Evolutionary conservation across 148 eudicot genomes (phyloP), one percentile per base, ranked within the genome.

Genomic region (Cornus suecica): DNA sequence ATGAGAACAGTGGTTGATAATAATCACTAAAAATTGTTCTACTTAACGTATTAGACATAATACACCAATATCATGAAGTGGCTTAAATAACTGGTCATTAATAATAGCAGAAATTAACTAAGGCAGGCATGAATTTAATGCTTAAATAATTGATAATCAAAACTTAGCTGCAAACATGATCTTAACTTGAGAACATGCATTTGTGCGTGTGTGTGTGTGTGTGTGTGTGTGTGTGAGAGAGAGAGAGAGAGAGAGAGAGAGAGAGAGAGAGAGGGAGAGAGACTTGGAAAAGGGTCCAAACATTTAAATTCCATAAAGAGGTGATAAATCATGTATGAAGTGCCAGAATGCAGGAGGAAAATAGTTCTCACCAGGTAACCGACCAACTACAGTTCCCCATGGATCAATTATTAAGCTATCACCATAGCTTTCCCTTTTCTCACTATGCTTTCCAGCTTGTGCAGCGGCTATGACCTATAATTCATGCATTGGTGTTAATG

Each of bases 381-480:
- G 89, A 54, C 91, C 93, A 82, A 94, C 81, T 54, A 92, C 70
- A 20, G 87, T 86, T 68, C 99, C 99, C 99, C 99, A 92, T 22
- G 99, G 99, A 84, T 94, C 99, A 78, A 94, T 92, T 66, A 94
- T 94, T 61, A 94, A 74, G 25, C 95, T 87, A 77, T 94, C 92
- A 58, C 98, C 98, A 77, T 84, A 92, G 83, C 97, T 92, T 75
- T 94, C 98, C 77, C 98, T 92, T 82, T 86, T 89, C 3, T 90
- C 93, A 80, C 83, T 92, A 75, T 94, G 96, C 78, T 88, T 90
- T 58, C 99, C 99, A 80, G 94, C 89, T 87, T 94, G 99, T 65
- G 99, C 96, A 66, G 99, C 97, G 79, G 99, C 99, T 71, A 94
- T 94, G 66, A 94, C 94, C 98, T 93, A 51, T 77, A 56, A 64